Evolutionary conservation across 1,284 basidiomycete genomes (phyloP).

Genomic region (Cerrena zonata): DNA sequence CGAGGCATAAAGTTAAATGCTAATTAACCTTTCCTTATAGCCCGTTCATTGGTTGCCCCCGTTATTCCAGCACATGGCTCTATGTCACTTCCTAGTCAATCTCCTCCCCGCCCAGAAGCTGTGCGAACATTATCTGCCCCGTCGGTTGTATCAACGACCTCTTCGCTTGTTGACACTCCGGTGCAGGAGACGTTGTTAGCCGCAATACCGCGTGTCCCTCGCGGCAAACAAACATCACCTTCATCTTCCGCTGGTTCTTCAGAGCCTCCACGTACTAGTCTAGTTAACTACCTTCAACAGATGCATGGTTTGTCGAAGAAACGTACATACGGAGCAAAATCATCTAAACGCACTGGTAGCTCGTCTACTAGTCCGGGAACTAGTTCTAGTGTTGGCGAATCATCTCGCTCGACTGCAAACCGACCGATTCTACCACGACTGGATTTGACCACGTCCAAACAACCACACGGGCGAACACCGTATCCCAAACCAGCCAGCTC

Average conservation of each 20-base stretch:
- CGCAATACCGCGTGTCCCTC: background rate
- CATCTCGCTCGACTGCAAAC: constrained; percentile 14
- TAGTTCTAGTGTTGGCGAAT: constrained; percentile 11
- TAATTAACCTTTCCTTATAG: background rate
- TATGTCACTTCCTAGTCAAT: background rate
- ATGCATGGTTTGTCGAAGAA: constrained; percentile 30
- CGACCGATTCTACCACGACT: constrained; percentile 28
- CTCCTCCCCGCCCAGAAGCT: background rate
- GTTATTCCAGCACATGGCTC: background rate
- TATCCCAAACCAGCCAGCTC: background rate
- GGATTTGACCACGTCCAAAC: constrained; percentile 13
- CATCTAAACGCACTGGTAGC: constrained; percentile 8
- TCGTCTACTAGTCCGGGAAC: background rate
- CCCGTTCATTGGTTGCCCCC: background rate
- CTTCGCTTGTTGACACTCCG: constrained; percentile 6
- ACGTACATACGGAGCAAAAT: constrained; percentile 21
- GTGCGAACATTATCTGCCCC: background rate
- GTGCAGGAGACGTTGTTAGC: background rate
- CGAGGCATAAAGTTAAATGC: background rate
- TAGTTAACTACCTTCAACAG: constrained; percentile 29
- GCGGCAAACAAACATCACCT: constrained; percentile 2
- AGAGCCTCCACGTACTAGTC: constrained; percentile 16
- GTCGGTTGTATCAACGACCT: constrained; percentile 2
- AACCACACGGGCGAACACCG: background rate
- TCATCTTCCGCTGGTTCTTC: constrained; percentile 13